A percentile compares a stretch with the other conserved stretches of the same genome.
Conservation (phyloP, 768 basidiomycete species). For the Rhodotorula sphaerocarpa region DNA sequence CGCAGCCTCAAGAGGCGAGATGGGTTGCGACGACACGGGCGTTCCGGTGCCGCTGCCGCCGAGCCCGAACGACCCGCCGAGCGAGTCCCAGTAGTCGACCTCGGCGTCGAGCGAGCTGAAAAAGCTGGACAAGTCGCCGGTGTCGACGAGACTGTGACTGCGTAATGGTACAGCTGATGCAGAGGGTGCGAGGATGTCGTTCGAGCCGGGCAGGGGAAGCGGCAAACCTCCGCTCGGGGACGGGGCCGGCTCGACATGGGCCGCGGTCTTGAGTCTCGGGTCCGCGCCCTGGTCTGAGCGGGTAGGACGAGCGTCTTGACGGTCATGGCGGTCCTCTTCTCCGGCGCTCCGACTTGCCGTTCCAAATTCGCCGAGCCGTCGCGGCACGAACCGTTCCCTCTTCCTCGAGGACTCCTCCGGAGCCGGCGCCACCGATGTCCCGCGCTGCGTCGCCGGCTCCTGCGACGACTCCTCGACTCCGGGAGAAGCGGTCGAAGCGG, state of each 20-base stretch:
- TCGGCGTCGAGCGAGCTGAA: slow-evolving; percentile 21
- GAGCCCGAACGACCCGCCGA: neutral
- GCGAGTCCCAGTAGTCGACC: slow-evolving; percentile 18
- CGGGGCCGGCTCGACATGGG: neutral
- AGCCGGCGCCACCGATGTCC: slow-evolving; percentile 1
- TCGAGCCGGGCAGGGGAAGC: neutral
- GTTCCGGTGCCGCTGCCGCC: neutral
- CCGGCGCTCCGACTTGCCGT: too few species aligned
- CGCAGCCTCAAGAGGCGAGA: neutral
- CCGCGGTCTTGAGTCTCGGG: neutral
- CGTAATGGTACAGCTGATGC: neutral
- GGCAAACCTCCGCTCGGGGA: neutral
- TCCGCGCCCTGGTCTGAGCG: fast-evolving
- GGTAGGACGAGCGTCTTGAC: neutral
- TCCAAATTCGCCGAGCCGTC: too few species aligned
- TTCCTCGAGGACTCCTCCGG: neutral
- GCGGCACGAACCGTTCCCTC: too few species aligned
- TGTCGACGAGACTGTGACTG: neutral
- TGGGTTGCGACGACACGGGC: neutral
- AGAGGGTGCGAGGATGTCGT: neutral
- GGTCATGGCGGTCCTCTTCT: neutral
- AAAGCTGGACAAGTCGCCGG: slow-evolving; percentile 15
- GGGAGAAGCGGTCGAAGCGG: neutral
- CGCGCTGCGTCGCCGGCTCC: neutral
- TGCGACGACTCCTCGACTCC: neutral